These are phyloP conservation scores for Luffa acutangula DNA, from an alignment of 306 rosid species.

Conservation along the genomic window DNA sequence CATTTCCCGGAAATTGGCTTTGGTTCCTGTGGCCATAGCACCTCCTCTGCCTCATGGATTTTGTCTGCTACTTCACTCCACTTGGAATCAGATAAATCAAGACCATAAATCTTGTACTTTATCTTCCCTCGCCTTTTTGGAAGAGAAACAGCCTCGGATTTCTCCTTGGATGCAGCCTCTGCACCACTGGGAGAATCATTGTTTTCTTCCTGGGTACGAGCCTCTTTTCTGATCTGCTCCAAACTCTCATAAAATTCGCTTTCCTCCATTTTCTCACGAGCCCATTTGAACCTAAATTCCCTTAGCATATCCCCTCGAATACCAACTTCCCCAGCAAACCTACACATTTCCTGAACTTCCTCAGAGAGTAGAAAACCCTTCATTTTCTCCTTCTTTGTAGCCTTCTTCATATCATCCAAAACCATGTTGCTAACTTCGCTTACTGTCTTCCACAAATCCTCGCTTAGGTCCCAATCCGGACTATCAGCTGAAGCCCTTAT, in stretches of 20 bases:
- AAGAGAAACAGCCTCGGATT: slow-evolving; percentile 37
- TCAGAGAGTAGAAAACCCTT: slow-evolving; percentile 61
- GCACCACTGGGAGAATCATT: slow-evolving; percentile 10
- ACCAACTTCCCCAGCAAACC: slow-evolving; percentile 85
- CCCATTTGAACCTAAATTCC: slow-evolving; percentile 93
- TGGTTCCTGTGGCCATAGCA: slow-evolving; percentile 57
- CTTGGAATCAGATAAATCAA: slow-evolving; percentile 70
- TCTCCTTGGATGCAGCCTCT: slow-evolving; percentile 21
- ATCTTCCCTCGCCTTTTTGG: slow-evolving; percentile 81
- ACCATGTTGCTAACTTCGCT: slow-evolving; percentile 86
- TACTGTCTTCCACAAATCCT: slow-evolving; percentile 82
- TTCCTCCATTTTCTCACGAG: slow-evolving; percentile 82
- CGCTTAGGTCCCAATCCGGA: slow-evolving; percentile 50
- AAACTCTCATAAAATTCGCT: slow-evolving; percentile 55
- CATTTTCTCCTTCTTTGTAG: slow-evolving; percentile 65
- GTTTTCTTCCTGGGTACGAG: slow-evolving; percentile 14
- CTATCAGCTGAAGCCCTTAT: slow-evolving; percentile 6
- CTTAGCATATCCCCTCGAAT: slow-evolving; percentile 74
- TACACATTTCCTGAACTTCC: slow-evolving; percentile 76
- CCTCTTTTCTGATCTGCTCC: slow-evolving; percentile 41
- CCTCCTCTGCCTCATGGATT: slow-evolving; percentile 50
- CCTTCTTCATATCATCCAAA: slow-evolving; percentile 68
- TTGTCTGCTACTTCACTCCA: slow-evolving; percentile 72
- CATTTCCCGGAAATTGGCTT: slow-evolving; percentile 62
- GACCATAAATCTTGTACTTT: slow-evolving; percentile 68